Evolutionary conservation across 257 asterid species (phyloP).

Genomic region (Solanum chilense): DNA sequence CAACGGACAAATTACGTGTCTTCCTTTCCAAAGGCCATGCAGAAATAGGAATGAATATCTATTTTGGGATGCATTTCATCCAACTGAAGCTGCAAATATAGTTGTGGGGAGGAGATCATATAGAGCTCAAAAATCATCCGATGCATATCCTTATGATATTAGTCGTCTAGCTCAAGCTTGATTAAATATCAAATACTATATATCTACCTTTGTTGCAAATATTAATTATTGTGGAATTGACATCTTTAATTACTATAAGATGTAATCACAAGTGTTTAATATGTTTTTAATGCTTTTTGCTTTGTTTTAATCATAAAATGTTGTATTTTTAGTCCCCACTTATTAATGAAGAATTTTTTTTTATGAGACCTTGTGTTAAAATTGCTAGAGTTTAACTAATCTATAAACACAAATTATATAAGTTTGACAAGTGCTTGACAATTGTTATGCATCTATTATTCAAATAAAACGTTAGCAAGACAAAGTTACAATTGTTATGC

Average conservation of each 20-base stretch:
- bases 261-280: background rate
- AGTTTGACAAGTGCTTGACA: background rate
- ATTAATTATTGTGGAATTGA: background rate
- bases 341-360: background rate
- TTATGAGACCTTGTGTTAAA: background rate
- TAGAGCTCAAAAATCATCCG: conserved; percentile 10
- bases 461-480: background rate
- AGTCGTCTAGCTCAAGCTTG: conserved; percentile 7
- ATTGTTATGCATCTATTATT: background rate
- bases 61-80: conserved; percentile 24
- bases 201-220: background rate
- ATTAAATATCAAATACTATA: background rate
- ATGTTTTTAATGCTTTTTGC: background rate
- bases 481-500: too few species aligned
- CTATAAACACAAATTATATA: background rate
- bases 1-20: conserved; percentile 19
- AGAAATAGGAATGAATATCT: conserved; percentile 1
- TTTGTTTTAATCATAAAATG: background rate
- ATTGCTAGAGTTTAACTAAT: background rate
- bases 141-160: conserved; percentile 17
- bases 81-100: conserved; percentile 12
- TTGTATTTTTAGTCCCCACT: background rate
- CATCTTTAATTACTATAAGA: background rate
- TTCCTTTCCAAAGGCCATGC: conserved; percentile 16
- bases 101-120: conserved; percentile 13